Conservation (phyloP, 2,329 filamentous ascomycete species). For the Dendrostoma leiphaemia region DNA sequence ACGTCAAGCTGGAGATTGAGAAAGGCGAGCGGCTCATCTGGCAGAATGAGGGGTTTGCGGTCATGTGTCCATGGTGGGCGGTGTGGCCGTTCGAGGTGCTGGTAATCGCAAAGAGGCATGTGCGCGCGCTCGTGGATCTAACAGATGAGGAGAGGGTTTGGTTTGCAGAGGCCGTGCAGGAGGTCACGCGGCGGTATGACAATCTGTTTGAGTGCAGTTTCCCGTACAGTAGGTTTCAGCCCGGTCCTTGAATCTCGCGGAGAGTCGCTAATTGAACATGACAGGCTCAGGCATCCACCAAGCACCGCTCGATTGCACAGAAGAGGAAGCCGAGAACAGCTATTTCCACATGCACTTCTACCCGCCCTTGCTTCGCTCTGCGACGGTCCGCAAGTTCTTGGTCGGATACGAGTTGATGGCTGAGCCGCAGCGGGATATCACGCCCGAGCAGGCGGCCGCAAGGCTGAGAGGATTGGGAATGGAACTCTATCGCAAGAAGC, state of each 20-base stretch:
- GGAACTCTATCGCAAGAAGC: conserved; percentile 75
- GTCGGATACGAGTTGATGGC: conserved; percentile 97
- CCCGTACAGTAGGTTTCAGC: conserved; percentile 70
- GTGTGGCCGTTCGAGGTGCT: conserved; percentile 97
- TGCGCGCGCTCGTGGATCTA: conserved; percentile 82
- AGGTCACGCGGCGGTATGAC: conserved; percentile 89
- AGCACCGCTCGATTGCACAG: conserved; percentile 78
- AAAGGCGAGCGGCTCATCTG: conserved; percentile 86
- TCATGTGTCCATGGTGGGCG: conserved; percentile 96
- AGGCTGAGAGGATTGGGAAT: conserved; percentile 74
- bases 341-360: conserved; percentile 99
- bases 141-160: conserved; percentile 65
- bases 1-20: conserved; percentile 75
- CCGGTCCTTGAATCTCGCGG: too few relatives aligned
- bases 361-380: conserved; percentile 85
- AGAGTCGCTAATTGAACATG: background rate
- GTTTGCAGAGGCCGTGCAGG: conserved; percentile 81
- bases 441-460: conserved; percentile 88
- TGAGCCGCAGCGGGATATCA: conserved; percentile 97
- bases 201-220: conserved; percentile 97
- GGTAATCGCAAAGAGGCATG: conserved; percentile 80
- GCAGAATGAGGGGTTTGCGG: conserved; percentile 80
- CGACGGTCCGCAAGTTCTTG: conserved; percentile 92
- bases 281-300: conserved; percentile 90
- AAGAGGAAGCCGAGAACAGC: conserved; percentile 80